A percentile compares a stretch with the other conserved stretches of the same genome.
These are phyloP conservation scores for Rhododendron molle DNA, from an alignment of 148 eudicot species.

Conservation along the genomic window DNA sequence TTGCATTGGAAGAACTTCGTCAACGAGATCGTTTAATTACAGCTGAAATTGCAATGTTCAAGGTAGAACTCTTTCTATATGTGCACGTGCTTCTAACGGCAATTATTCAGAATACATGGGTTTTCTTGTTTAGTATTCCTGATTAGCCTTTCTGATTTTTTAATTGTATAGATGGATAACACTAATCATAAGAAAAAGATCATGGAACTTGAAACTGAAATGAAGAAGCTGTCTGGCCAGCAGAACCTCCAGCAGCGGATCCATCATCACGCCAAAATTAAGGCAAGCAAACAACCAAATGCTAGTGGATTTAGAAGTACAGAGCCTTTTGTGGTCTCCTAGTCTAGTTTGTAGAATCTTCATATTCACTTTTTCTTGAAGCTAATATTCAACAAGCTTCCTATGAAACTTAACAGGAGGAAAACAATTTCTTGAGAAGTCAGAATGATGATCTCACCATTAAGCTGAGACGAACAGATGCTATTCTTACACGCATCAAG, in stretches of 20 bases:
- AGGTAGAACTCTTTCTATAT: conserved; percentile 36
- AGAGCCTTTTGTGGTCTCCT: background rate
- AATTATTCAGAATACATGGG: background rate
- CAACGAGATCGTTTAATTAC: conserved; percentile 46
- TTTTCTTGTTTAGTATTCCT: background rate
- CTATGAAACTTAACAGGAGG: conserved; percentile 60
- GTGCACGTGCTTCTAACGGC: background rate
- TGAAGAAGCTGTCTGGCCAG: conserved; percentile 75
- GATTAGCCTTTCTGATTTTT: conserved; percentile 6
- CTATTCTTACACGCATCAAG: conserved; percentile 34
- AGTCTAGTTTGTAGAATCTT: background rate
- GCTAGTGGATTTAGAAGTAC: background rate
- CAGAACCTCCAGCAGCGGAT: conserved; percentile 92
- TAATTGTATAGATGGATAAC: conserved; percentile 48
- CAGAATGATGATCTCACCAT: conserved; percentile 66
- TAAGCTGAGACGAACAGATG: conserved; percentile 54
- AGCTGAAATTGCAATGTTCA: conserved; percentile 72
- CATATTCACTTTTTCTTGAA: background rate
- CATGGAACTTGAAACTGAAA: conserved; percentile 66
- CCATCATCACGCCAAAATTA: conserved; percentile 94
- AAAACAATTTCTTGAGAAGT: conserved; percentile 59
- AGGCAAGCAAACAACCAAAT: conserved; percentile 36
- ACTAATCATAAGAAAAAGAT: conserved; percentile 46
- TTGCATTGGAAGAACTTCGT: conserved; percentile 65
- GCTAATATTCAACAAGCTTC: background rate